Evolutionary conservation across 306 rosid species (phyloP).

Genomic region (Abrus pulchellus): DNA sequence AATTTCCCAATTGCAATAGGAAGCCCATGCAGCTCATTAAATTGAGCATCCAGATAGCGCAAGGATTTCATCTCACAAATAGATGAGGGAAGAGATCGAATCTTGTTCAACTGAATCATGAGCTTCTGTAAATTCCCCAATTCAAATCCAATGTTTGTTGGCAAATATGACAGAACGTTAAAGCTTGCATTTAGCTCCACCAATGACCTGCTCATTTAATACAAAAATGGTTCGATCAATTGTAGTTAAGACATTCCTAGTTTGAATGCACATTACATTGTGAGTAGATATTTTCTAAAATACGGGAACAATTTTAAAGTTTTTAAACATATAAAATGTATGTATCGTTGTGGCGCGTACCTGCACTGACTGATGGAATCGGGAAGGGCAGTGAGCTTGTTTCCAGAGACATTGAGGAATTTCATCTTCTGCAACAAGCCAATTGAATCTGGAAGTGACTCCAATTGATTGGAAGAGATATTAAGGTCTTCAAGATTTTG

Average conservation of each 20-base stretch:
- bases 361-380: slow-evolving; percentile 88
- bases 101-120: slow-evolving; percentile 76
- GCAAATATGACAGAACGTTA: slow-evolving; percentile 87
- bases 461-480: slow-evolving; percentile 74
- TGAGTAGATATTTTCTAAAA: neutral
- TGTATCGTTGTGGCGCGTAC: slow-evolving; percentile 48
- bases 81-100: slow-evolving; percentile 86
- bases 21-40: slow-evolving; percentile 88
- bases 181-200: slow-evolving; percentile 94
- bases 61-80: slow-evolving; percentile 85
- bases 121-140: slow-evolving; percentile 73
- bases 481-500: slow-evolving; percentile 89
- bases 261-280: neutral
- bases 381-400: slow-evolving; percentile 82
- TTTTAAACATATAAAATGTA: neutral
- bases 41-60: slow-evolving; percentile 87
- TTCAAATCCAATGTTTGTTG: slow-evolving; percentile 90
- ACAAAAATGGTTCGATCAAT: slow-evolving; percentile 28
- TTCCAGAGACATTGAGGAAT: slow-evolving; percentile 73
- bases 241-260: neutral
- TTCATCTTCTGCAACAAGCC: slow-evolving; percentile 85
- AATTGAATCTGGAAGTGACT: slow-evolving; percentile 80
- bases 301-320: neutral
- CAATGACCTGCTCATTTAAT: slow-evolving; percentile 74
- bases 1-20: slow-evolving; percentile 81